phyloP scores from a whole-genome alignment of 2,329 filamentous ascomycete genomes.

The Grosmannia huntii region DNA sequence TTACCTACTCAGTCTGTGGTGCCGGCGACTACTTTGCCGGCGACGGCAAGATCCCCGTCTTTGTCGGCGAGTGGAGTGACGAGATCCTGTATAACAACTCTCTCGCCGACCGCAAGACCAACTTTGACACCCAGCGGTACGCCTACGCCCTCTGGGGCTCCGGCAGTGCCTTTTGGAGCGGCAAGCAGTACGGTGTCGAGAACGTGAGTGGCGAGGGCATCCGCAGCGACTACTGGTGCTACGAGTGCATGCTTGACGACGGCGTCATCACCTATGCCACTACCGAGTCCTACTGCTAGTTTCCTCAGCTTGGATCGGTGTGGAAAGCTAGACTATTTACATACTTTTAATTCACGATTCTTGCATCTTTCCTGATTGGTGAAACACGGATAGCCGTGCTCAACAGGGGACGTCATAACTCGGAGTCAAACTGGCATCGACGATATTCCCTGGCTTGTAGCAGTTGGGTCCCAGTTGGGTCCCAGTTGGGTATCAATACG shows the following conservation, averaged over 20 bases:
- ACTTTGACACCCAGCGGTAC: slow-evolving; percentile 5
- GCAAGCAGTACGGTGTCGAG: slow-evolving; percentile 2
- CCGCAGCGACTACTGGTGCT: slow-evolving; percentile 6
- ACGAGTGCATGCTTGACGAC: slow-evolving; percentile 4
- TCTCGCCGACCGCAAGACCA: slow-evolving; percentile 3
- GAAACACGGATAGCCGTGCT: too few species aligned
- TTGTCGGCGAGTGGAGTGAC: slow-evolving; percentile 6
- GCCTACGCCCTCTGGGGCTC: slow-evolving; percentile 1
- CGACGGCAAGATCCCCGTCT: slow-evolving; percentile 2
- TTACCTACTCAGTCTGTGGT: slow-evolving; percentile 5
- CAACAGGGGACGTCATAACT: too few species aligned
- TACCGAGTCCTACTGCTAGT: slow-evolving; percentile 4
- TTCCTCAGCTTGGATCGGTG: background rate
- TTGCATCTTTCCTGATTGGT: too few species aligned
- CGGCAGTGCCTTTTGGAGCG: slow-evolving; percentile 5
- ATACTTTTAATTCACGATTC: background rate
- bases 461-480: too few species aligned
- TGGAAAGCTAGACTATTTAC: background rate
- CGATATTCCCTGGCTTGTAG: too few species aligned
- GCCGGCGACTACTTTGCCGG: slow-evolving; percentile 3
- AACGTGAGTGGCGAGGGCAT: background rate
- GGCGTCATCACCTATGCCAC: slow-evolving; percentile 3
- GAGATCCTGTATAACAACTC: slow-evolving; percentile 6
- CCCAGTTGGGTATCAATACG: too few species aligned
- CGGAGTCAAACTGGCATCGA: too few species aligned